Conservation (phyloP, 2,329 filamentous ascomycete species). For the Paraconiothyrium sp. region DNA sequence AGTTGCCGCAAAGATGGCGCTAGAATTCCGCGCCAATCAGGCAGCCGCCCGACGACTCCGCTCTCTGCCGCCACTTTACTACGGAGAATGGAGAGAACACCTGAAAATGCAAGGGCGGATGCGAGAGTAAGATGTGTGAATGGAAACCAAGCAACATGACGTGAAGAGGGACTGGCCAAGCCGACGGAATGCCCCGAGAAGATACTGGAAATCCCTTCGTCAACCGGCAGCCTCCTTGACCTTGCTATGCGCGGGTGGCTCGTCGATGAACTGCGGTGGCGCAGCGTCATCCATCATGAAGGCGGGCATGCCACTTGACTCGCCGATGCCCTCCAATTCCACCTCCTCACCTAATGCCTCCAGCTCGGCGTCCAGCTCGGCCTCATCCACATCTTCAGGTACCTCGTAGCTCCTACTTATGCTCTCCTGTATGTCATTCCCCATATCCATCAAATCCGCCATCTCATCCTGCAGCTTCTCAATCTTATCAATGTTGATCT, state of each 20-base stretch:
- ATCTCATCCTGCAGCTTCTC: slow-evolving; percentile 98
- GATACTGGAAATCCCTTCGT: slow-evolving; percentile 16
- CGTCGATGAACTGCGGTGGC: slow-evolving; percentile 89
- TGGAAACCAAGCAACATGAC: background rate
- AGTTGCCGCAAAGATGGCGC: background rate
- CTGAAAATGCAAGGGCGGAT: background rate
- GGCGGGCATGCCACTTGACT: slow-evolving; percentile 72
- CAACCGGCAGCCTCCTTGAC: slow-evolving; percentile 81
- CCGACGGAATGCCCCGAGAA: background rate
- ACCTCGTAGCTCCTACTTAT: slow-evolving; percentile 91
- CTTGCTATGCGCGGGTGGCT: slow-evolving; percentile 78
- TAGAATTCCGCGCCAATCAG: background rate
- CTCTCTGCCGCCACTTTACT: background rate
- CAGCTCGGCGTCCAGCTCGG: slow-evolving; percentile 93
- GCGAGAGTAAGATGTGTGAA: background rate
- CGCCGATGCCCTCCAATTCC: slow-evolving; percentile 78
- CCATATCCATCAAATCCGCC: slow-evolving; percentile 96
- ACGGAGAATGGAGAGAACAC: background rate
- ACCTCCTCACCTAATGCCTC: slow-evolving; percentile 94
- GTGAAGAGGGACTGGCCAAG: background rate
- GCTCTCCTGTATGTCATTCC: slow-evolving; percentile 97
- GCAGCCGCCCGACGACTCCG: background rate
- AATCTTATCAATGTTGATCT: slow-evolving; percentile 97
- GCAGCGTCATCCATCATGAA: slow-evolving; percentile 90
- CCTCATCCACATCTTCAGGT: slow-evolving; percentile 96